phyloP scores from a whole-genome alignment of 805 yeast species.

The Metschnikowia kofuensis region DNA sequence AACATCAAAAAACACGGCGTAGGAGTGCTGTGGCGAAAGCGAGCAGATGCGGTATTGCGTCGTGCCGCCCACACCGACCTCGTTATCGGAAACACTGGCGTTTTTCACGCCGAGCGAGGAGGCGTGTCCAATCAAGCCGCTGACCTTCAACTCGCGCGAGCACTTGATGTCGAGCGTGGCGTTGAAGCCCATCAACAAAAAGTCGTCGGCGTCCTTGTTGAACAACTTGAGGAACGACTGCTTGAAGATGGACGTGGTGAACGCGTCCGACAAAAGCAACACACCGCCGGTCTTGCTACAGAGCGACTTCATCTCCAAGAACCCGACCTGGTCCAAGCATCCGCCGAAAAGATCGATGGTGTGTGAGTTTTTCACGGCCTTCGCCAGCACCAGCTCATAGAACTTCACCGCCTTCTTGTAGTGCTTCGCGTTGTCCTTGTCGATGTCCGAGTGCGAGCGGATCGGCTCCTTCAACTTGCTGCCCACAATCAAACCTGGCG shows the following conservation, averaged over 20 bases:
- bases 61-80: constrained; percentile 92
- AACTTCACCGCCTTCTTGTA: constrained; percentile 81
- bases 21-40: constrained; percentile 82
- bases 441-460: constrained; percentile 96
- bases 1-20: constrained; percentile 87
- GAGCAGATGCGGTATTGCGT: constrained; percentile 84
- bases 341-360: constrained; percentile 91
- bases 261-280: constrained; percentile 83
- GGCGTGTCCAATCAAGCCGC: constrained; percentile 94
- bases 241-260: constrained; percentile 91
- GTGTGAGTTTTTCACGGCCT: constrained; percentile 69
- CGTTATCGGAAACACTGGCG: constrained; percentile 82
- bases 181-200: constrained; percentile 84
- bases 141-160: constrained; percentile 79
- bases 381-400: constrained; percentile 70
- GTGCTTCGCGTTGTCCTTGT: constrained; percentile 83
- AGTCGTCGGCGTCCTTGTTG: constrained; percentile 83
- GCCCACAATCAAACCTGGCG: constrained; percentile 93
- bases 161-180: constrained; percentile 87
- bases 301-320: constrained; percentile 86
- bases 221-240: constrained; percentile 87
- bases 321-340: constrained; percentile 93
- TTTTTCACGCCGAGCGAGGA: constrained; percentile 66
- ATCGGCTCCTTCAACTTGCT: constrained; percentile 91
- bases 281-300: constrained; percentile 90